Evolutionary conservation across 2,329 filamentous ascomycete species (phyloP), one percentile per base, ranked within the genome.

Genomic region (Grosmannia serpens): DNA sequence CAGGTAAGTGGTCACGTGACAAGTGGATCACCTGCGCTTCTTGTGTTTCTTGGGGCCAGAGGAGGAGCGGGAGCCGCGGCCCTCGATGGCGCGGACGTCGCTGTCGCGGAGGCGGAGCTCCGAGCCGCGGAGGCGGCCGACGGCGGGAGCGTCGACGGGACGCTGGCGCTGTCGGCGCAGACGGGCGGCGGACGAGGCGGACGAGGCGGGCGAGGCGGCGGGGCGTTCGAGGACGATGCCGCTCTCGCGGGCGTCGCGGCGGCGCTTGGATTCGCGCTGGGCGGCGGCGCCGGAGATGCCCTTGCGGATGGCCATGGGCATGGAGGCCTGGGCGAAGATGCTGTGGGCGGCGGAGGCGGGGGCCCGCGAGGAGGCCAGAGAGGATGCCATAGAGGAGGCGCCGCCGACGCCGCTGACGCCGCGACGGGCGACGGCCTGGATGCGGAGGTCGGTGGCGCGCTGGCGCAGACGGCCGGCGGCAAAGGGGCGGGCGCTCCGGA

Each of bases 271-370:
- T 70, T 96, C 91, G 60, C 82, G 83, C 31, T 76, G 72, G 1
- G 70, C 75, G 26, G 82, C 81, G 56, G 91, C 89, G 1, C 81
- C 79, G 20, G 76, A 75, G 61, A 97, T 96, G n/a, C 92, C 91
- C 72, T 88, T 90, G 60, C 91, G 82, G 68, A 92, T 86, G 49
- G 84, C 75, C 79, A 95, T 88, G 22, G 94, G 92, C 90, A 97
- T 96, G 65, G 87, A 91, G 60, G 86, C 81, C 72, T 95, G 91
- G 59, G 79, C 78, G 64, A 87, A 85, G 53, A 95, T 79, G 24
- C 87, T 90, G 26, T 59, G 52, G 24, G 57, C 46, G 57, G 6
- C 2, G 35, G 15, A 85, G 80, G 68, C 87, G 87, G 53, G 96
- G 77, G 59, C 91, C 86, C 62, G 96, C 74, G 70, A 96, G 91